A percentile compares a stretch with the other conserved stretches of the same genome.
Evolutionary conservation across 257 asterid species (phyloP).

Genomic region (Rauvolfia tetraphylla): DNA sequence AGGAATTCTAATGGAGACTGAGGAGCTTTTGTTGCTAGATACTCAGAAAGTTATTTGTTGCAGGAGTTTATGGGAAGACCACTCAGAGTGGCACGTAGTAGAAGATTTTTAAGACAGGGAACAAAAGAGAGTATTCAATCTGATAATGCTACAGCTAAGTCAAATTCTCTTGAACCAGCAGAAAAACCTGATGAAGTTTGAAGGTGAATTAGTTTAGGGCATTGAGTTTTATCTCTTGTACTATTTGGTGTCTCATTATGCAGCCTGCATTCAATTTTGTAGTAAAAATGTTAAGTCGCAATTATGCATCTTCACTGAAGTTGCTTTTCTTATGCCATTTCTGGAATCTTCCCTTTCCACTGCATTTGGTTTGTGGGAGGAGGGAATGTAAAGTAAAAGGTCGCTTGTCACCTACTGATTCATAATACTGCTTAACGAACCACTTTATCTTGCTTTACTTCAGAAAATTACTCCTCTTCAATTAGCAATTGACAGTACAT

Average conservation of each 20-base stretch:
- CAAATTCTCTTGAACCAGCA: slow-evolving; percentile 19
- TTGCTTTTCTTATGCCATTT: not conserved
- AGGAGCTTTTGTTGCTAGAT: not conserved
- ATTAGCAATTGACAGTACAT: not conserved
- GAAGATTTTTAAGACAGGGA: slow-evolving; percentile 53
- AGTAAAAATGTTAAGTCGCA: not conserved
- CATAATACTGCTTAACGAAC: not conserved
- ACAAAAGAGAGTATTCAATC: slow-evolving; percentile 52
- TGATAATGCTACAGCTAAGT: slow-evolving; percentile 26
- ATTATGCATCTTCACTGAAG: slow-evolving; percentile 1
- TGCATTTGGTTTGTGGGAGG: not conserved
- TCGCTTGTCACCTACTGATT: not conserved
- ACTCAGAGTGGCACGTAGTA: slow-evolving; percentile 66
- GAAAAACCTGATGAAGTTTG: slow-evolving; percentile 20
- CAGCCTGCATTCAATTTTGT: slow-evolving; percentile 13
- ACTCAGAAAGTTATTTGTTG: slow-evolving; percentile 17
- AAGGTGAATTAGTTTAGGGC: slow-evolving; percentile 21
- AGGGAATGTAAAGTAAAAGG: slow-evolving; percentile 2
- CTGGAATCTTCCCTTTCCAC: not conserved
- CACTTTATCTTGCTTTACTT: not conserved
- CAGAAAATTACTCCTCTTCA: not conserved
- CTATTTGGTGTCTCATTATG: not conserved
- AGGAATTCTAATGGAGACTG: not conserved
- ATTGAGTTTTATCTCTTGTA: slow-evolving; percentile 28
- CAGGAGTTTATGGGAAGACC: slow-evolving; percentile 92